Base-by-base conservation (phyloP, 306 rosid genomes). In the Hippophae gyantsensis region DNA sequence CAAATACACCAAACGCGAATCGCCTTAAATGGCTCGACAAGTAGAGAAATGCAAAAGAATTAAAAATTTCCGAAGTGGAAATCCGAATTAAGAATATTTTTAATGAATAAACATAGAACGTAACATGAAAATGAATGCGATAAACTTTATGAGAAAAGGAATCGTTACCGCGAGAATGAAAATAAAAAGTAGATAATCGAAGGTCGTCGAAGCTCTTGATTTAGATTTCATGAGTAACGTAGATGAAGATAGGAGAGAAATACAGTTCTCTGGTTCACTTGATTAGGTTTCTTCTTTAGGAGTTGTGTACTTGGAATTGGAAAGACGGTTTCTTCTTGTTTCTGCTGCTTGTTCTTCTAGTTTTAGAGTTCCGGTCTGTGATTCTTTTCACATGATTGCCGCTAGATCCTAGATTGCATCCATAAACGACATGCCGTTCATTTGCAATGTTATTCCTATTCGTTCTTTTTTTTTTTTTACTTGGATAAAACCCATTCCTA, bases 81-180 rank as follows among this genome's bases (percentile, higher is more conserved):
- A 57, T 52, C 51, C 6, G 47, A 38, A 3, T 13, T 6, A 55
- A n/a, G 13, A 10, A 55, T 7, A 18, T 18, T 18, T 18, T 32
- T 40, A 8, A 10, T 47, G 25, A n/a, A 10, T 25, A 13, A 13
- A 6, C 27, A 10, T 25, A 54, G 27, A 58, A 12, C 14, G 63
- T 13, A 52, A 32, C 8, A 46, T 2, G 5, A 18, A 8, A 27
- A 8, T 13, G 26, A 52, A 42, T 48, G n/a, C 27, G 43, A 42
- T 12, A 3, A 46, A 10, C 42, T 50, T 9, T 7, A 50, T 41
- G 13, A 14, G 61, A 45, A 55, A 64, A 50, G 42, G 51, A 42
- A 54, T 3, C 7, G 6, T 8, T 81, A 81, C 90, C 76, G 42
- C 56, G 26, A 71, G 65, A 73, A 83, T 40, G 68, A 68, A 71